Evolutionary conservation across 2,329 filamentous ascomycete genomes (phyloP).

Genomic region (Elsinoe batatas): DNA sequence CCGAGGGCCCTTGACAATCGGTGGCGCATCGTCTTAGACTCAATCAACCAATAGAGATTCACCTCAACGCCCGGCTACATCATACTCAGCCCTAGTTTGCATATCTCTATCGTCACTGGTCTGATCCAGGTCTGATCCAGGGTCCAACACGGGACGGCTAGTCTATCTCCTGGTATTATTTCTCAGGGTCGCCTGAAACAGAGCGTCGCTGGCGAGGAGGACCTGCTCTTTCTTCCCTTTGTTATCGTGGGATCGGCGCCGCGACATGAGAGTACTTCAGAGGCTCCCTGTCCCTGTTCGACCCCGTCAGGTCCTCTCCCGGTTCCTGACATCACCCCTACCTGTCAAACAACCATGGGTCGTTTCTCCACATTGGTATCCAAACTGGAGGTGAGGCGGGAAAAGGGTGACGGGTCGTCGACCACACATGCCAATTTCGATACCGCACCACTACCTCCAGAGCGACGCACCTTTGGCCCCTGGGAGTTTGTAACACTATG

Average conservation of each 20-base stretch:
- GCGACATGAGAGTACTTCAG: not conserved
- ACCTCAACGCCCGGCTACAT: not conserved
- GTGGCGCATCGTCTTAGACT: not conserved
- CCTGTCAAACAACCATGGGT: not conserved
- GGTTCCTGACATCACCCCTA: not conserved
- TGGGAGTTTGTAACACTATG: constrained; percentile 8
- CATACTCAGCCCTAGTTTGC: not conserved
- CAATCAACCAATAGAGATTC: not conserved
- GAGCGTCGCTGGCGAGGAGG: too few species aligned
- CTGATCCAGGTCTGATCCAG: not conserved
- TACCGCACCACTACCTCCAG: constrained; percentile 3
- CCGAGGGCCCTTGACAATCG: not conserved
- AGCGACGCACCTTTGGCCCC: constrained; percentile 9
- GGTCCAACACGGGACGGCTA: not conserved
- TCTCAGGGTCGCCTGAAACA: not conserved
- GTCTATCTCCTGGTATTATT: not conserved
- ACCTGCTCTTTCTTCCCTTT: not conserved
- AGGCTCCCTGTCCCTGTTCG: not conserved
- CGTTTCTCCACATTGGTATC: not conserved
- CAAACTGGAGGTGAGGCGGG: not conserved
- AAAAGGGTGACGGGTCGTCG: not conserved
- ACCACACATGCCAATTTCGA: constrained; percentile 8
- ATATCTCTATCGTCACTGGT: not conserved
- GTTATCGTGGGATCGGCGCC: not conserved
- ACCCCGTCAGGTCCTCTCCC: not conserved